Conservation (phyloP, 176 grass and related monocot genomes). For the Themeda triandra region DNA sequence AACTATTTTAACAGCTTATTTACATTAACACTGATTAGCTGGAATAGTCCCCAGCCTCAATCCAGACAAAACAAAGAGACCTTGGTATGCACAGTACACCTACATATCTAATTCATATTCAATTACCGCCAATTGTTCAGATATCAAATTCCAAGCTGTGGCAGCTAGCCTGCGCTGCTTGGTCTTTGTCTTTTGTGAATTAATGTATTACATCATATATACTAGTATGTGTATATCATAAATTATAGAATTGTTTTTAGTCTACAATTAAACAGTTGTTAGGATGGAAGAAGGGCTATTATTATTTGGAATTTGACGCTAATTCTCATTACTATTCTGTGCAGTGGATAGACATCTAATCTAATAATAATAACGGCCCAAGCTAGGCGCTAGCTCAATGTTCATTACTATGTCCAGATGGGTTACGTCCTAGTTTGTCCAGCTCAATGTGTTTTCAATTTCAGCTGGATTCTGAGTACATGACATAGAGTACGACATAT, state of each 20-base stretch:
- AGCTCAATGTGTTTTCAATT: neutral
- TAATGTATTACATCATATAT: neutral
- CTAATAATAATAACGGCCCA: neutral
- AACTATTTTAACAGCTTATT: too few relatives aligned
- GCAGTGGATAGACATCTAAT: neutral
- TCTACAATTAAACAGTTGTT: neutral
- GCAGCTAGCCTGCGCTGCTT: neutral
- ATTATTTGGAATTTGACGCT: neutral
- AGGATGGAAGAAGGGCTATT: neutral
- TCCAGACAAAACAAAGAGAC: too few relatives aligned
- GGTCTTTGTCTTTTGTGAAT: neutral
- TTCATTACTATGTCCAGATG: conserved; percentile 6
- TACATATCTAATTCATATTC: neutral
- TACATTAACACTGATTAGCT: too few relatives aligned
- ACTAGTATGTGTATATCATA: too few relatives aligned
- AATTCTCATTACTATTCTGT: neutral
- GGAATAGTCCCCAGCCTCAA: too few relatives aligned
- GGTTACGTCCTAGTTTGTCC: conserved; percentile 24
- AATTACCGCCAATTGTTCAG: neutral
- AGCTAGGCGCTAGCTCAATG: neutral
- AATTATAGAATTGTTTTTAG: too few relatives aligned
- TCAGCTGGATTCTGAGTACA: neutral
- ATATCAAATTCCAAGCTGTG: neutral
- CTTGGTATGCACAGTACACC: neutral
- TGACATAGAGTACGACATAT: neutral